A percentile compares a stretch with the other conserved stretches of the same genome.
Evolutionary conservation across 2,329 filamentous ascomycete genomes (phyloP).

Genomic region (Allantophomopsis lycopodina): DNA sequence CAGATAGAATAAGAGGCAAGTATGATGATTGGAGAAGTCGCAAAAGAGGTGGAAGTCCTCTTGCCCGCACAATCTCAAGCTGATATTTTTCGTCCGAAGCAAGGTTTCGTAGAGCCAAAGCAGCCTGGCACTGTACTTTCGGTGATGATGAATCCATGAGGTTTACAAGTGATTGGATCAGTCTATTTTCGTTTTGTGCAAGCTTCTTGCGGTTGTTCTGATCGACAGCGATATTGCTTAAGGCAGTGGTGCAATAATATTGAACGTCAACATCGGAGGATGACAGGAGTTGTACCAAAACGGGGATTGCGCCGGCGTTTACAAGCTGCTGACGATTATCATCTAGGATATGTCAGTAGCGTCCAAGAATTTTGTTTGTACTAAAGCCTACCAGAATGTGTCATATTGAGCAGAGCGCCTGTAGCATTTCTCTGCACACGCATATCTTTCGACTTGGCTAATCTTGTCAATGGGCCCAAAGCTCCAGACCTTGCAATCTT

Average conservation of each 20-base stretch:
- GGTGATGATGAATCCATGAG: slow-evolving; percentile 96
- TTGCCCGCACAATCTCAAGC: slow-evolving; percentile 85
- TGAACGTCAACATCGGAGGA: slow-evolving; percentile 94
- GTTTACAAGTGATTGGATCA: slow-evolving; percentile 88
- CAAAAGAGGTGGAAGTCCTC: slow-evolving; percentile 73
- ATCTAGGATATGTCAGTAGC: slow-evolving; percentile 36
- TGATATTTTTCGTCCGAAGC: slow-evolving; percentile 98
- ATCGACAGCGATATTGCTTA: slow-evolving; percentile 98
- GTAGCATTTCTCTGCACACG: slow-evolving; percentile 95
- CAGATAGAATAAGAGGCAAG: slow-evolving; percentile 86
- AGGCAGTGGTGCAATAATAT: slow-evolving; percentile 96
- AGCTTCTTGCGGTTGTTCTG: slow-evolving; percentile 81
- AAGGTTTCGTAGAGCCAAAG: slow-evolving; percentile 82
- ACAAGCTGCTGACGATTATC: slow-evolving; percentile 97
- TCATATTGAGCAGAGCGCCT: slow-evolving; percentile 95
- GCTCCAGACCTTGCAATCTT: slow-evolving; percentile 95
- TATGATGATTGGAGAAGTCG: slow-evolving; percentile 91
- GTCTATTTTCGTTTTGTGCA: slow-evolving; percentile 76
- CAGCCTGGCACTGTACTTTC: slow-evolving; percentile 96
- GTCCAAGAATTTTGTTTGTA: neutral
- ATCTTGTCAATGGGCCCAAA: slow-evolving; percentile 73
- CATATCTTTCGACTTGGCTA: slow-evolving; percentile 98
- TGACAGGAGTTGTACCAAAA: slow-evolving; percentile 86
- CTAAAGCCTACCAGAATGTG: slow-evolving; percentile 67
- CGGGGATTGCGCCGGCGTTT: slow-evolving; percentile 93